phyloP scores from a whole-genome alignment of 2,329 filamentous ascomycete genomes.

The Exophiala phaeomuriformis region DNA sequence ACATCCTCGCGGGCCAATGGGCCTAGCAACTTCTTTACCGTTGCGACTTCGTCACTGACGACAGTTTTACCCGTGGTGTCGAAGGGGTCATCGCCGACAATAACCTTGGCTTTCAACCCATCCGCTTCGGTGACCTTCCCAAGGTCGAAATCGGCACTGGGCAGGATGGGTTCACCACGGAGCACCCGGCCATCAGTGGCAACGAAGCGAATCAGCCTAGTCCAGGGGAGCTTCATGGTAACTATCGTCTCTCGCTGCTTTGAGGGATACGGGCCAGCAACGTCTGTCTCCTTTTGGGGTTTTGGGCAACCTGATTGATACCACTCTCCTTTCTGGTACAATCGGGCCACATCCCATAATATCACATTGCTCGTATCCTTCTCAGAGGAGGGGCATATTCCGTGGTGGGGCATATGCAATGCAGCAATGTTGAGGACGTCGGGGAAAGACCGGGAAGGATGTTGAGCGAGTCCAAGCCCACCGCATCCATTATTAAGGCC shows the following conservation, averaged over 20 bases:
- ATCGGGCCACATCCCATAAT: too few relatives aligned
- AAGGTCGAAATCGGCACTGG: conserved; percentile 40
- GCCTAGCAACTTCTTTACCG: conserved; percentile 48
- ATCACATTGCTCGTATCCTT: too few relatives aligned
- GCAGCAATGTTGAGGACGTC: too few relatives aligned
- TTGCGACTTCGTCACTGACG: conserved; percentile 49
- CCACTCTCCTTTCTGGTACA: too few relatives aligned
- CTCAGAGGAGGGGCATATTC: too few relatives aligned
- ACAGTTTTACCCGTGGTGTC: conserved; percentile 31
- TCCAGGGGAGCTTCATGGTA: conserved; percentile 36
- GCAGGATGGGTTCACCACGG: conserved; percentile 47
- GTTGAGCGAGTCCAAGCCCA: too few relatives aligned
- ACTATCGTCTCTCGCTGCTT: neutral
- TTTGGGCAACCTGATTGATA: too few relatives aligned
- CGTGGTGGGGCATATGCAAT: too few relatives aligned
- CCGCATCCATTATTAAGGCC: too few relatives aligned
- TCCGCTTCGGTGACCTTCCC: conserved; percentile 44
- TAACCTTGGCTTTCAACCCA: conserved; percentile 46
- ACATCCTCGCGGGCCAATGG: conserved; percentile 47
- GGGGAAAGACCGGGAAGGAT: too few relatives aligned
- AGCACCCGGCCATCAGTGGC: conserved; percentile 46
- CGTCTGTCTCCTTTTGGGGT: too few relatives aligned
- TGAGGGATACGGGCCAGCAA: too few relatives aligned
- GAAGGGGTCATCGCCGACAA: conserved; percentile 46
- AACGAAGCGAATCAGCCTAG: conserved; percentile 50